These are phyloP conservation scores for Pelagomonas calceolata DNA, from an alignment of 108 stramenopile genomes.

Conservation along the genomic window DNA sequence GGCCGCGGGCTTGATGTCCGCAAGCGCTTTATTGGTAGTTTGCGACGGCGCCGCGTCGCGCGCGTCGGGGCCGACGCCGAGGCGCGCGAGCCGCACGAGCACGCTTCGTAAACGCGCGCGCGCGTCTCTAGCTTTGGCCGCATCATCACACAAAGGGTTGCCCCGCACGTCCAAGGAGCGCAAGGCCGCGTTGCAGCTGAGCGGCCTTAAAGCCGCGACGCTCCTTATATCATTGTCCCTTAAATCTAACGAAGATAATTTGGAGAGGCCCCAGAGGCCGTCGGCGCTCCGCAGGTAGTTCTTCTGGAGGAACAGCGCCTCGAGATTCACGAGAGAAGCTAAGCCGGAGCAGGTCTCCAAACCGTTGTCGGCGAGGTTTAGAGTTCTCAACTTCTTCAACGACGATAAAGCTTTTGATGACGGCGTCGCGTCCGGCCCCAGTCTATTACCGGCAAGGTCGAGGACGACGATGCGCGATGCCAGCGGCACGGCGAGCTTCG, in stretches of 20 bases:
- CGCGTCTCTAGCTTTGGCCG: neutral
- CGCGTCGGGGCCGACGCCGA: neutral
- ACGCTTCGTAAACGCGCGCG: neutral
- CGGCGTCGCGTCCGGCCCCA: too few species aligned
- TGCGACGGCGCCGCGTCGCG: neutral
- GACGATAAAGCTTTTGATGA: neutral
- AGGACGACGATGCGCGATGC: neutral
- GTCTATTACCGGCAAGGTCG: neutral
- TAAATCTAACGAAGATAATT: neutral
- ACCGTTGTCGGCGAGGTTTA: neutral
- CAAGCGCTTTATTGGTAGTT: neutral
- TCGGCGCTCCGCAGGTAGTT: neutral
- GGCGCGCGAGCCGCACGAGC: neutral
- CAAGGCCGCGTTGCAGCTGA: neutral
- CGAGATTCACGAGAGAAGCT: neutral
- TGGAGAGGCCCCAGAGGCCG: neutral
- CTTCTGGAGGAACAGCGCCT: neutral
- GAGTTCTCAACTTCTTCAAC: neutral
- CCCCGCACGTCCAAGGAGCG: neutral
- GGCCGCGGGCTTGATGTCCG: neutral
- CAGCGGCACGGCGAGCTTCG: neutral
- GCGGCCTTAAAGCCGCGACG: neutral
- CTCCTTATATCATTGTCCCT: neutral
- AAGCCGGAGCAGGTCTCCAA: neutral
- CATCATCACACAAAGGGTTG: neutral